A percentile compares a stretch with the other conserved stretches of the same genome.
Evolutionary conservation across 208 protist species (phyloP).

Genomic region (Trypanosoma lewisi): DNA sequence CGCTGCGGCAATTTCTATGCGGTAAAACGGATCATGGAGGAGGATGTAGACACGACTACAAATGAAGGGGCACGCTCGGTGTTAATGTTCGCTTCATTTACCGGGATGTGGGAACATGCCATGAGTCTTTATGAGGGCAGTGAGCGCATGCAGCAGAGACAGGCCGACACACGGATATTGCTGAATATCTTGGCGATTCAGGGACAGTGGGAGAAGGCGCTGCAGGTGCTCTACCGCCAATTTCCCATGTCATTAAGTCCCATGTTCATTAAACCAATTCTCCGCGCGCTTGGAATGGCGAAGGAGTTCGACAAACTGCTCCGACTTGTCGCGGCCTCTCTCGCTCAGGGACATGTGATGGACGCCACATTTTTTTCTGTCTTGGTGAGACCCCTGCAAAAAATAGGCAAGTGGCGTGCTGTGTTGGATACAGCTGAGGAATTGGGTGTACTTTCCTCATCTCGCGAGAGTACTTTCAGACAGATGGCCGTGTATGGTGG

Average conservation of each 20-base stretch:
- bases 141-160: conserved; percentile 28
- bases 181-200: conserved; percentile 45
- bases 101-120: conserved; percentile 76
- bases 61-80: conserved; percentile 47
- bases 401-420: conserved; percentile 42
- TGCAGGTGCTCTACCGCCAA: conserved; percentile 29
- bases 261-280: conserved; percentile 52
- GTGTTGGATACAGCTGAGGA: conserved; percentile 48
- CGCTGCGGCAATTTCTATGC: conserved; percentile 36
- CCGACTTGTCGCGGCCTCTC: conserved; percentile 36
- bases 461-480: conserved; percentile 31
- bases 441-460: conserved; percentile 52
- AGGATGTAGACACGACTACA: conserved; percentile 64
- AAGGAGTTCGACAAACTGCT: conserved; percentile 39
- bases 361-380: conserved; percentile 48
- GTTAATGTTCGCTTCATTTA: conserved; percentile 56
- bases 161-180: conserved; percentile 38
- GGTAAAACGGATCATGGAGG: conserved; percentile 67
- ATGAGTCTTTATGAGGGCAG: conserved; percentile 38
- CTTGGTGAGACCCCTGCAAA: conserved; percentile 48
- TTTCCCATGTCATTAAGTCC: conserved; percentile 23
- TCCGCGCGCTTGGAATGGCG: conserved; percentile 48
- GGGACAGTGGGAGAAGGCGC: conserved; percentile 43
- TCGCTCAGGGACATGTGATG: conserved; percentile 57
- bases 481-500: conserved; percentile 33